Base-by-base conservation (phyloP, 2,329 filamentous ascomycete species). In the Fusarium irregulare region DNA sequence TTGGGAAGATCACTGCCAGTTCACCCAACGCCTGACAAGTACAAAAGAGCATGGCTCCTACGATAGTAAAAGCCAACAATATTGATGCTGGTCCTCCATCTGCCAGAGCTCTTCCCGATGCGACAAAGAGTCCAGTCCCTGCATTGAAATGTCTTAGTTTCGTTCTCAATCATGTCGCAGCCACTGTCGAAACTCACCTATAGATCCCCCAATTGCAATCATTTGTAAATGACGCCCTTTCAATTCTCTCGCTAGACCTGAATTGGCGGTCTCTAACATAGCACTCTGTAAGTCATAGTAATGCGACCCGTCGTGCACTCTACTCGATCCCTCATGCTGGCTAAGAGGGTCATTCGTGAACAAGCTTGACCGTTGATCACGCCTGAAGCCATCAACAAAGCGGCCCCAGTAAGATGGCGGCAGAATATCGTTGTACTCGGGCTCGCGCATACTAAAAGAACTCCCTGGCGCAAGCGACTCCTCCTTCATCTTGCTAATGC, bases 121-220 rank as follows among this genome's bases (percentile, higher is more conserved):
- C 92, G 41, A 98, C 93, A 78, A 97, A 97, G 4, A 98, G 84
- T 70, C 94, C 94, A 25, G 92, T 94, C 63, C 91, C 91, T 91
- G 72, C 14, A 23, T 49, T 32, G 11, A 32, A 41, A 45, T 41
- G 59, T 56, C 60, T 75, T 57, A 75, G 64, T 45, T 66, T 30
- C 23, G 25, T 56, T 40, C 53, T 55, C 23, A 60, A 23, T 20
- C 49, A 60, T 49, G 37, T 25, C 30, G 27, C 32, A 49, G n/a
- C 42, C 66, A 46, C 41, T 32, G 20, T 27, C 18, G 34, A 30
- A 69, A 72, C 79, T 42, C 82, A 88, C 92, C 92, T 75, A 97
- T 97, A 13, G 92, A 95, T 45, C 94, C 94, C 73, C 94, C 94
- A 72, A 98, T 97, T 16, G 95, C 95, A 84, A 98, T 98, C 95